These are phyloP conservation scores for Epichloe sp. DNA, from an alignment of 2,329 filamentous ascomycete genomes.

Conservation along the genomic window DNA sequence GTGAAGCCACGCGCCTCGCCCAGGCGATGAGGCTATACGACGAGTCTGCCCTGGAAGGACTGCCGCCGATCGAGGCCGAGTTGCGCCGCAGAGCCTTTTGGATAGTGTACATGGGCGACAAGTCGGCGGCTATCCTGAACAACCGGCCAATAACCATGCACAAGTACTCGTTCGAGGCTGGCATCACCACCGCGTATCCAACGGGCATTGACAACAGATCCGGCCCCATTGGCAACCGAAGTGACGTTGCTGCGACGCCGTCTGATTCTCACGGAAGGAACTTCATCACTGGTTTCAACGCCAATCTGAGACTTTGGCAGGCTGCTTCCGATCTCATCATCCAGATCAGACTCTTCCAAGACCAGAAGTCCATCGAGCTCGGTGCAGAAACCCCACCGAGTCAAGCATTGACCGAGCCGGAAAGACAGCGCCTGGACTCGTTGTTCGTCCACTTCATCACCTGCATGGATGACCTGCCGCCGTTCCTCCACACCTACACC, in stretches of 20 bases:
- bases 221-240: slow-evolving; percentile 3
- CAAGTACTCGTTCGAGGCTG: slow-evolving; percentile 27
- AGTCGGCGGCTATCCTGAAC: slow-evolving; percentile 26
- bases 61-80: slow-evolving; percentile 25
- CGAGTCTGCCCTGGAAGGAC: slow-evolving; percentile 22
- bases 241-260: slow-evolving; percentile 4
- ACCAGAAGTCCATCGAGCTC: slow-evolving; percentile 10
- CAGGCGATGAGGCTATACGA: slow-evolving; percentile 31
- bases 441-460: slow-evolving; percentile 28
- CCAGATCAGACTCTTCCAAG: slow-evolving; percentile 21
- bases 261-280: slow-evolving; percentile 11
- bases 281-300: slow-evolving; percentile 28
- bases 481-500: slow-evolving; percentile 20
- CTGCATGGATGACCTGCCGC: slow-evolving; percentile 25
- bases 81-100: slow-evolving; percentile 23
- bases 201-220: slow-evolving; percentile 18
- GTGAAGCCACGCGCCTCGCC: slow-evolving; percentile 27
- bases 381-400: background rate
- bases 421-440: slow-evolving; percentile 20
- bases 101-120: slow-evolving; percentile 28
- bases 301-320: slow-evolving; percentile 27
- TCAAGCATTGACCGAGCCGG: slow-evolving; percentile 10
- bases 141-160: slow-evolving; percentile 30
- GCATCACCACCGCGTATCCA: slow-evolving; percentile 24
- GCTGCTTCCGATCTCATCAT: slow-evolving; percentile 25